Base-by-base conservation (phyloP, 306 rosid species). In the Argentina anserina region DNA sequence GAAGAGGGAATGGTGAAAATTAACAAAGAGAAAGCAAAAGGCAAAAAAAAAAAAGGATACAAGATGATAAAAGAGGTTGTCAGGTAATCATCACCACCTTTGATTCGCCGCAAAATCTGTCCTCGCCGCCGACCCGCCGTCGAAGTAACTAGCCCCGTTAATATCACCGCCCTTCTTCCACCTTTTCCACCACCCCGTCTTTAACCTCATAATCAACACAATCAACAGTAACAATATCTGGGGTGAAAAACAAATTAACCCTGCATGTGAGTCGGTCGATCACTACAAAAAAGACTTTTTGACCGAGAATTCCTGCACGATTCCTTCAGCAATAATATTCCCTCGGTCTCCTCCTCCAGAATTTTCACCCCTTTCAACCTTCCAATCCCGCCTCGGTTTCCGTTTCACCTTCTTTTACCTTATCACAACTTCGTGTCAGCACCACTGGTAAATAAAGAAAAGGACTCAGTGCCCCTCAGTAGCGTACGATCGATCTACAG, bases 341-440 rank as follows among this genome's bases (percentile, higher is more conserved):
- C 33, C 61, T 53, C 61, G 55, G 71, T 67, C 71, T 49, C 71
- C 69, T 39, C 49, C 55, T 65, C 31, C 33, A 40, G 43, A 65
- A 7, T 1, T 1, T 40, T 39, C 43, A 23, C 33, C 50, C 50
- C 21, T 40, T 40, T 20, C 21, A 23, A 21, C 31, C 13, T 36
- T 59, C 65, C 1, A 59, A 17, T 40, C 71, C 53, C 10, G 6
- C 71, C 55, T 67, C 71, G 71, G 20, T 42, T 25, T 55, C 6
- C 55, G 53, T 43, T 39, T 33, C 69, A 67, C 40, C 56, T n/a
- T 52, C 59, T 17, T 67, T 45, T 65, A 65, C 20, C 31, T 65
- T 39, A 55, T 55, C 61, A 55, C 61, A 15, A 53, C 60, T 8
- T 0, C 60, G 15, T 53, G 60, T 23, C 31, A 53, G 56, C 26